phyloP scores from a whole-genome alignment of 768 basidiomycete genomes.

The Russula brevipes region DNA sequence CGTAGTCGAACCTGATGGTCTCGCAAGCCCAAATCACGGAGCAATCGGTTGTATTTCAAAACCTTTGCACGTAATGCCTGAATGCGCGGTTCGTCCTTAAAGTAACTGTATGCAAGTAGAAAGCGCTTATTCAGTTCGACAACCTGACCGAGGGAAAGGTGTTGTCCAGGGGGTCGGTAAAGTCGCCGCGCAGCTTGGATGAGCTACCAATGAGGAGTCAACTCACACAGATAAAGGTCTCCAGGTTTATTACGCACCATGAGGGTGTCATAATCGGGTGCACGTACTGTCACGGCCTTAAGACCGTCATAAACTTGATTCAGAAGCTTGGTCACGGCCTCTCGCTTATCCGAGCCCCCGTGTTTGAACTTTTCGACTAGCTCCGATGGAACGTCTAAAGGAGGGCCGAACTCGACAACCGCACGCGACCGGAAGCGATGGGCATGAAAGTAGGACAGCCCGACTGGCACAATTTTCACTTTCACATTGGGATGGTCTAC shows the following conservation, averaged over 20 bases:
- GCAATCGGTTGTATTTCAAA: conserved; percentile 79
- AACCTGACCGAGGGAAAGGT: conserved; percentile 89
- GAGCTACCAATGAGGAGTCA: conserved; percentile 45
- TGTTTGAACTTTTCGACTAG: conserved; percentile 85
- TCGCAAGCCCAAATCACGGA: conserved; percentile 84
- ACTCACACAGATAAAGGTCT: background rate
- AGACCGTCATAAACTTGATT: conserved; percentile 88
- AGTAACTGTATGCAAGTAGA: conserved; percentile 85
- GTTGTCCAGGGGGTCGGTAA: conserved; percentile 90
- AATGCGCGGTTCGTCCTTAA: conserved; percentile 87
- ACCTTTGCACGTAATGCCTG: conserved; percentile 74
- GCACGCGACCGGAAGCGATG: conserved; percentile 90
- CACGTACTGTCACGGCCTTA: conserved; percentile 92
- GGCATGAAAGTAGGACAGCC: conserved; percentile 34
- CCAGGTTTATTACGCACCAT: conserved; percentile 56
- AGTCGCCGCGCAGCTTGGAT: conserved; percentile 91
- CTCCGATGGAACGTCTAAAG: conserved; percentile 80
- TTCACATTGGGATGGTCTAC: conserved; percentile 77
- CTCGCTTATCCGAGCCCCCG: conserved; percentile 82
- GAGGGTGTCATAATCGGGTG: conserved; percentile 95
- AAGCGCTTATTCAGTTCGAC: conserved; percentile 91
- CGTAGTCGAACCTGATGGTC: conserved; percentile 72
- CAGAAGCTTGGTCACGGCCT: conserved; percentile 84
- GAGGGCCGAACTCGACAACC: conserved; percentile 92
- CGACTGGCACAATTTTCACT: conserved; percentile 85